These are phyloP conservation scores for Trypanosoma platydactyli DNA, from an alignment of 208 protist genomes.

Conservation along the genomic window DNA sequence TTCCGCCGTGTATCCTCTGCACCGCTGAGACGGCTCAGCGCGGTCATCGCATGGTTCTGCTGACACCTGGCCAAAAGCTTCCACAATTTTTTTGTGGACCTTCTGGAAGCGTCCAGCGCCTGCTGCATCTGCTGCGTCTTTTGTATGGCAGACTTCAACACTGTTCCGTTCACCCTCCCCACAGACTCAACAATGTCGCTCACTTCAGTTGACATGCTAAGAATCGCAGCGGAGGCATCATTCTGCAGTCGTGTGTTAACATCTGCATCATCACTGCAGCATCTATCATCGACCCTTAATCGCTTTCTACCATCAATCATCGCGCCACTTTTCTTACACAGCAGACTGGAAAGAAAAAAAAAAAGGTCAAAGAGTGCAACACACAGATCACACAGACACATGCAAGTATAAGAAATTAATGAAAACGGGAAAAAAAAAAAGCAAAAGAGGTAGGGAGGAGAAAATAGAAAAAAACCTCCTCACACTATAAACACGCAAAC, in stretches of 20 bases:
- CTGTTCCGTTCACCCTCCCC: conserved; percentile 29
- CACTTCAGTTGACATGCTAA: conserved; percentile 22
- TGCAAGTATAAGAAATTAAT: no score
- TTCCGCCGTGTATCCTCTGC: conserved; percentile 5
- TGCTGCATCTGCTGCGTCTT: conserved; percentile 32
- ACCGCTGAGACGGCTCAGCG: conserved; percentile 3
- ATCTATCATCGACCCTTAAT: conserved; percentile 14
- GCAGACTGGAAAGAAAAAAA: conserved; percentile 10
- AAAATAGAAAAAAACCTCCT: no score
- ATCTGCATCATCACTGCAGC: no score
- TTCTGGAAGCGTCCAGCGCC: conserved; percentile 25
- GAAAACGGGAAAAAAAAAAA: neutral
- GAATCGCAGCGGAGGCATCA: conserved; percentile 18
- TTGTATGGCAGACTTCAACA: conserved; percentile 26
- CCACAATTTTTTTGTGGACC: conserved; percentile 9
- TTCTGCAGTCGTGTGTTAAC: conserved; percentile 5
- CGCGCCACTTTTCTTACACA: conserved; percentile 4
- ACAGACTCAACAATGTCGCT: conserved; percentile 26
- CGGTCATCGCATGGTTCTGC: conserved; percentile 1
- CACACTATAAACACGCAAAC: no score
- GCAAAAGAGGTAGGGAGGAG: conserved; percentile 1
- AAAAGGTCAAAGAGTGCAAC: conserved; percentile 1
- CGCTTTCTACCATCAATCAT: conserved; percentile 26
- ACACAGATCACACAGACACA: no score
- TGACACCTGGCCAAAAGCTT: conserved; percentile 21